Percentiles rank a stretch among this genome's conserved stretches.
Evolutionary conservation across 2,329 filamentous ascomycete genomes (phyloP).

Genomic region (Westerdykella aurantiaca): DNA sequence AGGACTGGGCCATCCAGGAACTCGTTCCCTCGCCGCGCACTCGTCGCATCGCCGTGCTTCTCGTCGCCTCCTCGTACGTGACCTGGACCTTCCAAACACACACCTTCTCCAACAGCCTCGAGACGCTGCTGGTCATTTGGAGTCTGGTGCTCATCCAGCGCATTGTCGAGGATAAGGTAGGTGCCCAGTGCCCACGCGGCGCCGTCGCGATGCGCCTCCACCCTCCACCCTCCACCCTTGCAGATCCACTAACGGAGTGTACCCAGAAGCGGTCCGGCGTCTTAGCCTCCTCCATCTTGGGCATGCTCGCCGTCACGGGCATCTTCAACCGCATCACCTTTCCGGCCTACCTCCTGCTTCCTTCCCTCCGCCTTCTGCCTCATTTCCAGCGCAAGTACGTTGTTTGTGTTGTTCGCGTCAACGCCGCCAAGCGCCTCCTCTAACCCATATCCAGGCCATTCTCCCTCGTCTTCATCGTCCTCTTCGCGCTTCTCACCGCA

Average conservation of each 20-base stretch:
- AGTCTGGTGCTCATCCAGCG: constrained; percentile 85
- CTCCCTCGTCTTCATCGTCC: constrained; percentile 57
- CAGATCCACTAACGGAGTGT: constrained; percentile 26
- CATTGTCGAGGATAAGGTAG: constrained; percentile 72
- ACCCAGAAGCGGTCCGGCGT: constrained; percentile 66
- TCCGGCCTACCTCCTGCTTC: constrained; percentile 83
- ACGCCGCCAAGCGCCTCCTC: not conserved
- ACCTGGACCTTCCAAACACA: constrained; percentile 99
- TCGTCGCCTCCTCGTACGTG: constrained; percentile 93
- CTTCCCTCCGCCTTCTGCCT: constrained; percentile 74
- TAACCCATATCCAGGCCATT: constrained; percentile 43
- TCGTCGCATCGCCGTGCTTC: constrained; percentile 68
- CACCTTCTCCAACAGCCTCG: constrained; percentile 95
- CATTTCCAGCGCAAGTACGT: constrained; percentile 76
- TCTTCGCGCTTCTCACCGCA: constrained; percentile 62
- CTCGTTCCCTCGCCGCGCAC: constrained; percentile 67
- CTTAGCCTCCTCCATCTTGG: constrained; percentile 70
- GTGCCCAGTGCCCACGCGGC: constrained; percentile 22
- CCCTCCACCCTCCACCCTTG: constrained; percentile 10
- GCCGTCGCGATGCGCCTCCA: constrained; percentile 20
- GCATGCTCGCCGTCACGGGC: constrained; percentile 75
- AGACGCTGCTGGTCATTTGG: constrained; percentile 90
- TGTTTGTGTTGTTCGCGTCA: not conserved
- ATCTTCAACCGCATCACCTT: constrained; percentile 97
- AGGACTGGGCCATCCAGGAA: constrained; percentile 96